Evolutionary conservation across 306 rosid species (phyloP), one percentile per base, ranked within the genome.

Genomic region (Trifolium pratense): DNA sequence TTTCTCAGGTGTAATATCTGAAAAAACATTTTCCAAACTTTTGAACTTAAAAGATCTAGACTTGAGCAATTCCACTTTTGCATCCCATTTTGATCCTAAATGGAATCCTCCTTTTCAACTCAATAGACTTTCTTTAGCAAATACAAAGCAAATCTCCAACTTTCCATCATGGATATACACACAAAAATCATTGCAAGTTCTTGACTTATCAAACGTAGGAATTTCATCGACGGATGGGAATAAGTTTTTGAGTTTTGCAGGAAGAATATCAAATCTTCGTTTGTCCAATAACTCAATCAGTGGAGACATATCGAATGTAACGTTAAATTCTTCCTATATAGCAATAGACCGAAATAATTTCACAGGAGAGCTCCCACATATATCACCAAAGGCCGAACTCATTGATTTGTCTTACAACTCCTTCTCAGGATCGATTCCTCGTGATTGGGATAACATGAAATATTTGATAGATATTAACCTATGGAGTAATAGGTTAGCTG

Each of bases 101-200:
- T 36, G 40, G 40, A 36, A 36, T 8, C 46, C 12, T 8, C 8
- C 10, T 39, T 69, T 69, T 32, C 74, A 69, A 52, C 48, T 69
- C 7, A 32, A 5, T 12, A 0, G 1, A 0, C 51, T 70, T 18
- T 7, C 0, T 53, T 20, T 34, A 18, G 5, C 0, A 5, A 18
- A 36, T 53, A 32, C 64, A 52, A 51, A 40, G 12, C 13, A 7
- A 40, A 10, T 9, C 14, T 10, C 46, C 12, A 40, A 40, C 14
- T 10, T 40, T 40, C 46, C 46, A 6, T 18, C 75, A 70, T 70
- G 75, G 63, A 70, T 70, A 70, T 70, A 70, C 36, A 52, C 64
- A 1, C 75, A 70, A 36, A 70, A 53, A 8, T 70, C 51, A 53
- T 20, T 34, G 9, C 1, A 0, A 2, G 0, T 0, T 1, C 13